Evolutionary conservation across 768 basidiomycete genomes (phyloP).

Genomic region (Xanthoconium purpureum): DNA sequence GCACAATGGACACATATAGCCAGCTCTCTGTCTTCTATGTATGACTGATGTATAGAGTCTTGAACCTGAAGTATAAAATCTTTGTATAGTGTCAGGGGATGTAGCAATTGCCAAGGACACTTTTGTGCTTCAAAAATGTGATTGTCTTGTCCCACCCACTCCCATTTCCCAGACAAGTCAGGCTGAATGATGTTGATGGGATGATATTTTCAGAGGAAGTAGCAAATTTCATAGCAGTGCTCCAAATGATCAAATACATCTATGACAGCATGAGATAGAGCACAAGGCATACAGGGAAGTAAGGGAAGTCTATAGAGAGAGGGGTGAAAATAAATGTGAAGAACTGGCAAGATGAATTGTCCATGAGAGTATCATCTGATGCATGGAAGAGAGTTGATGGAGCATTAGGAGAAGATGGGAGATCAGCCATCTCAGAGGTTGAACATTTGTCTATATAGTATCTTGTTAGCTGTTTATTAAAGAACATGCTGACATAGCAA

Average conservation of each 20-base stretch:
- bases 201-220: not conserved
- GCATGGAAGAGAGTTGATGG: not conserved
- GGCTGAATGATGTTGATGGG: not conserved
- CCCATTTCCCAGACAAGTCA: not conserved
- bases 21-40: not conserved
- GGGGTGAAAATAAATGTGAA: not conserved
- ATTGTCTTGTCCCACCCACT: not conserved
- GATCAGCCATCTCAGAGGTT: not conserved
- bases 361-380: not conserved
- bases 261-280: not conserved
- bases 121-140: not conserved
- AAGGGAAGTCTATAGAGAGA: not conserved
- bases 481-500: no score
- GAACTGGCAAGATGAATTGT: not conserved
- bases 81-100: not conserved
- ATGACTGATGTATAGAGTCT: not conserved
- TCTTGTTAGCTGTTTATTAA: no score
- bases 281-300: not conserved
- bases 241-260: not conserved
- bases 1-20: not conserved
- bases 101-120: not conserved
- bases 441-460: no score
- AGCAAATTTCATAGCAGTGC: not conserved
- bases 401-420: not conserved
- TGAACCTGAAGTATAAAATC: not conserved